Evolutionary conservation across 495 filamentous ascomycete genomes (phyloP), one percentile per base, ranked within the genome.

Genomic region (Neurospora sp.): DNA sequence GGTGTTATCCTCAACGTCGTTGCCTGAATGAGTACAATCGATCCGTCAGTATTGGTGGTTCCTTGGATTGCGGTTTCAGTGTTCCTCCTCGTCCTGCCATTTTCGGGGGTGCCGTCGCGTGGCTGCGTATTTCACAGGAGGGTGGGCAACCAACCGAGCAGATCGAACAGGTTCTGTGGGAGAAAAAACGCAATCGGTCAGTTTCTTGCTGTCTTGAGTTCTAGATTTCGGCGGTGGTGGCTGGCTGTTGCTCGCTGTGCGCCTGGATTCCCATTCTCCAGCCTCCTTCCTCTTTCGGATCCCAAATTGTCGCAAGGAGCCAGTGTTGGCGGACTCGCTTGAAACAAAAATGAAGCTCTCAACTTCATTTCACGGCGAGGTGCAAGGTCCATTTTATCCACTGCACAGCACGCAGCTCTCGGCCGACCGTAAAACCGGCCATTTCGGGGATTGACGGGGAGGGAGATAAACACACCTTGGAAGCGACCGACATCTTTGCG

Each of bases 1-100:
- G 83, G 92, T 91, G 78, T 91, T 90, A 84, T 94, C 94, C 80
- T 91, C 90, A 82, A 94, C 93, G 81, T 92, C 91, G 84, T 96
- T 93, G 85, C 97, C 97, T 88, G 54, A 16, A 62, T 62, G 54
- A 27, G 12, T 7, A 77, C 75, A 78, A 73, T 76, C 62, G 39
- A 78, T 70, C 74, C 73, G 79, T 77, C 79, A 80, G 77, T 72
- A 71, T 20, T 40, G 54, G 54, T 62, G 39, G 20, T 76, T 69
- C 76, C 71, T 16, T 72, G 72, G 27, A 69, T 62, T 78, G 69
- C 80, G 73, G 77, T 79, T 77, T 79, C 75, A 77, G 77, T 75
- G 77, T 35, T 39, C 71, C 71, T 38, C 66, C 71, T 69, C 31
- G 48, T 69, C 6, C 48, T 37, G 54, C 23, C 37, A 39, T 10